Base-by-base conservation (phyloP, 495 filamentous ascomycete species). In the Poronia punctata region DNA sequence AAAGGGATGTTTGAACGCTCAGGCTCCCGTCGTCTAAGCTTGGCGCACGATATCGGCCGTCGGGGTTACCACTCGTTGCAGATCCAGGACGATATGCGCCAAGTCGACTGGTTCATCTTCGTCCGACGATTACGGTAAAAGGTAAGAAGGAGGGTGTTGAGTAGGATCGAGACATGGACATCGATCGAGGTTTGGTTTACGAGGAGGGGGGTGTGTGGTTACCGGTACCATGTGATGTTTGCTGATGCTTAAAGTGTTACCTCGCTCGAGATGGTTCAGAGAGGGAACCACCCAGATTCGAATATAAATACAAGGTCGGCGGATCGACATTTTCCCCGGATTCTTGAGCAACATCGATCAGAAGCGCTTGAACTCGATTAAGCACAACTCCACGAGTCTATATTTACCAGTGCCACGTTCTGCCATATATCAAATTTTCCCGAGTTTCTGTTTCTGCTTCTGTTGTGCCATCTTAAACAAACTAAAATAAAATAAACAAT, bases 41-140 rank as follows among this genome's bases (percentile, higher is more conserved):
- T 44, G 53, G 44, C 31, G 38, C 39, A 35, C 32, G 19, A 27
- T 34, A 16, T 29, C 15, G 24, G 15, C 15, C 27, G 25, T 17
- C 38, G 14, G 27, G 19, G 26, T 38, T 38, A 43, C 28, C 22
- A 38, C 35, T n/a, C n/a, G 27, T 38, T 38, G 20, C 40, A 35
- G 38, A 36, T 42, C 15, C 18, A 35, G n/a, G 15, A 38, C 37
- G n/a, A 52, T 53, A 51, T 54, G 54, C 50, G 54, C 54, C 54
- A 57, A 54, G 47, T 46, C 41, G 27, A 44, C 17, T 48, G 23
- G 46, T 49, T 51, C 45, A 47, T 48, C n/a, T 27, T 41, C 28
- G 34, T 42, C 40, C 38, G 16, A 40, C 32, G 40, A 41, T 48
- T 45, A 50, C 35, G 46, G 43, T 43, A 45, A 53, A 23, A 27